These are phyloP conservation scores for Paramecium sonneborni DNA, from an alignment of 73 alveolate genomes.

Conservation along the genomic window DNA sequence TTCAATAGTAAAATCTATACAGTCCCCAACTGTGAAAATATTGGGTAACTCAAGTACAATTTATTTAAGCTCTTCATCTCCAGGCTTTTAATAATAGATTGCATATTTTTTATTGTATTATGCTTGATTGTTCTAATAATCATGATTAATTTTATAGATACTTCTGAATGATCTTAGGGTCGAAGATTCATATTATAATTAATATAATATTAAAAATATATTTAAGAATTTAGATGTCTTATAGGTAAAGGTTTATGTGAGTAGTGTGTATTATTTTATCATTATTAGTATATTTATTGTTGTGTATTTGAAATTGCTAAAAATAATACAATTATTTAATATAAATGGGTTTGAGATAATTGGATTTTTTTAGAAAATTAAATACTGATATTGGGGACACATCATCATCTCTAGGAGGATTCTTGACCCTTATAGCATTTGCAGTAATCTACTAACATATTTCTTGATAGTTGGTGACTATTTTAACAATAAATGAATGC, in stretches of 20 bases:
- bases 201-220: background rate
- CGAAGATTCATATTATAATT: background rate
- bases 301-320: background rate
- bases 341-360: conserved; percentile 41
- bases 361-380: conserved; percentile 62
- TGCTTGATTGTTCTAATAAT: background rate
- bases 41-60: conserved; percentile 25
- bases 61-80: background rate
- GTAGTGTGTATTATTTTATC: no score
- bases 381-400: conserved; percentile 63
- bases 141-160: background rate
- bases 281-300: background rate
- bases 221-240: background rate
- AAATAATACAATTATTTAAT: background rate
- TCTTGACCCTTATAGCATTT: conserved; percentile 57
- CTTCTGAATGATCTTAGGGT: background rate
- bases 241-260: no score
- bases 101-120: conserved; percentile 4
- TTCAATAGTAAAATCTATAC: conserved; percentile 25
- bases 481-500: conserved; percentile 15
- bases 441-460: conserved; percentile 5
- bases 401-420: conserved; percentile 60
- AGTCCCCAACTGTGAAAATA: conserved; percentile 28
- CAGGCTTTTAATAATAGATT: background rate
- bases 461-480: background rate